phyloP scores from a whole-genome alignment of 1,139 yeast species.

The Arxiozyma slooffiae region DNA sequence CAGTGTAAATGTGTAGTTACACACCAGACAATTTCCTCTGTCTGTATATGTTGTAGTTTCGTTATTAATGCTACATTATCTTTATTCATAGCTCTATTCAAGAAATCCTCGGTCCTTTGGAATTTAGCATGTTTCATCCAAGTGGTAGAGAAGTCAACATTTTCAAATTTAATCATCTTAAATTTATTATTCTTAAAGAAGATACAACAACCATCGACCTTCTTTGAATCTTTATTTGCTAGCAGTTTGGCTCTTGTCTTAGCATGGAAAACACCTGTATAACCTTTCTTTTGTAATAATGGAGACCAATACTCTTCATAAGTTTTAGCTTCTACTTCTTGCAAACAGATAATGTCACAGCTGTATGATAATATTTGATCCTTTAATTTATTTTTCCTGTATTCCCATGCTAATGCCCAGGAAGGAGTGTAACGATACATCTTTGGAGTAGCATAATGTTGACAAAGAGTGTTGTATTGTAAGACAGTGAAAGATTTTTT shows the following conservation, averaged over 20 bases:
- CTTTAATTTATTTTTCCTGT: conserved; percentile 64
- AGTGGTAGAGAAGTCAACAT: conserved; percentile 77
- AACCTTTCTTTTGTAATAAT: conserved; percentile 60
- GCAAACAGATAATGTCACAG: conserved; percentile 79
- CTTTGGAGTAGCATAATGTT: conserved; percentile 86
- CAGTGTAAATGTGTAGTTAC: conserved; percentile 95
- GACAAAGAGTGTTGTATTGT: conserved; percentile 88
- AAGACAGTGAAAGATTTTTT: conserved; percentile 56
- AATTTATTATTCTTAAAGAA: conserved; percentile 68
- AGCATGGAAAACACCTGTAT: conserved; percentile 70
- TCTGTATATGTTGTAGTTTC: conserved; percentile 61
- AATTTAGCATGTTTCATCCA: conserved; percentile 84
- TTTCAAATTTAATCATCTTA: conserved; percentile 57
- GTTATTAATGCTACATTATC: conserved; percentile 83
- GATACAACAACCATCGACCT: conserved; percentile 96
- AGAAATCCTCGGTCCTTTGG: conserved; percentile 87
- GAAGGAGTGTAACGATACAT: conserved; percentile 92
- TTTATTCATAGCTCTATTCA: conserved; percentile 91
- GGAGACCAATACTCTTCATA: conserved; percentile 84
- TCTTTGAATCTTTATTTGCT: conserved; percentile 71
- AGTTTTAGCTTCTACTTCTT: conserved; percentile 86
- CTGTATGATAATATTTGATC: conserved; percentile 58
- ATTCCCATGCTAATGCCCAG: conserved; percentile 96
- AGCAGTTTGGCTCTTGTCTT: conserved; percentile 91
- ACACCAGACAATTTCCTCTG: conserved; percentile 64